phyloP scores from a whole-genome alignment of 345 rosid genomes.

The Mercurialis annua region DNA sequence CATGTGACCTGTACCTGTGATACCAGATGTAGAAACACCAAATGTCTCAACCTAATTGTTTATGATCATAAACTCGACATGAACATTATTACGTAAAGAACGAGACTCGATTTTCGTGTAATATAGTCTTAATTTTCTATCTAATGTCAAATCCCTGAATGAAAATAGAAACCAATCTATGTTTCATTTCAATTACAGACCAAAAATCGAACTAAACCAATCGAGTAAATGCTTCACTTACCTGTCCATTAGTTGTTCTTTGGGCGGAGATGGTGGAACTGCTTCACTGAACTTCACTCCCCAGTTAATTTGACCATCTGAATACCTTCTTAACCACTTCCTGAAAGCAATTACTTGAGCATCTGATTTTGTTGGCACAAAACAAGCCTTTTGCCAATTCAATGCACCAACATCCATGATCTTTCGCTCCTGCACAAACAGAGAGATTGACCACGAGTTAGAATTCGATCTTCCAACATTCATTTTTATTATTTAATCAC shows the following conservation, averaged over 20 bases:
- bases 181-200: no score
- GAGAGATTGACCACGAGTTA: not conserved
- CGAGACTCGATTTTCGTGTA: no score
- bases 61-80: not conserved
- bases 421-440: conserved; percentile 60
- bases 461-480: not conserved
- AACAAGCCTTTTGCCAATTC: conserved; percentile 89
- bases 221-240: conserved; percentile 17
- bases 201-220: no score
- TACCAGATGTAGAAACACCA: not conserved
- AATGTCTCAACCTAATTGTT: not conserved
- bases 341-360: conserved; percentile 68
- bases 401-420: conserved; percentile 59
- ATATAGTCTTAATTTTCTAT: no score
- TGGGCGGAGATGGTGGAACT: conserved; percentile 72
- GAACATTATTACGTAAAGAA: not conserved
- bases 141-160: no score
- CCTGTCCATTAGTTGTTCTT: conserved; percentile 84
- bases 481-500: not conserved
- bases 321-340: conserved; percentile 71
- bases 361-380: conserved; percentile 75
- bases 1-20: conserved; percentile 39
- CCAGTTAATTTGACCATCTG: conserved; percentile 67
- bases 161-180: no score
- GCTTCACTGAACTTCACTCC: conserved; percentile 54